Base-by-base conservation (phyloP, 345 rosid genomes). In the Eutrema heterophyllum region DNA sequence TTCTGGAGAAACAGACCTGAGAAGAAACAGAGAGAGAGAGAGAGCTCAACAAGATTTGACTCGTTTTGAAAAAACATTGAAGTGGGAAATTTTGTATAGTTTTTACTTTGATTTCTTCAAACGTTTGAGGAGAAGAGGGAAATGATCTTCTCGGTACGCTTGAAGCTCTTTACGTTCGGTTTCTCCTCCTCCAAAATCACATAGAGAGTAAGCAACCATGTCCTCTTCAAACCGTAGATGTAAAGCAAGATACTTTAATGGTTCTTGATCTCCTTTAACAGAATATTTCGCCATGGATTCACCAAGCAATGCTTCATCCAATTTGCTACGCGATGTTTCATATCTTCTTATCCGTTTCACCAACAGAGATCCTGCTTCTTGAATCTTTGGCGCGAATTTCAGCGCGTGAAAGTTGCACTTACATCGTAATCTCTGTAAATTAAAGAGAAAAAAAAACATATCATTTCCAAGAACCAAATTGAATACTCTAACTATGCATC, bases 221-320 rank as follows among this genome's bases (percentile, higher is more conserved):
- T 95, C 99, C 77, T 79, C 90, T 82, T 95, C 97, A 70, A 91
- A 95, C 76, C 97, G 84, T 79, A 95, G 74, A 77, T 95, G 99
- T 56, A 94, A 78, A 58, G 97, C 97, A 69, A 94, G 93, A 68
- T 87, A 94, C 74, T 63, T 85, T 1, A 82, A 70, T 36, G 80
- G 76, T 15, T 81, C 78, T 70, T 51, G 75, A 33, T 72, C 72
- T 66, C 52, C 65, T 74, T 61, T 72, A 4, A 74, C 73, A 15
- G 80, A 56, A 61, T n/a, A 36, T n/a, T 55, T 59, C 1, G 71
- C 82, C 48, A 82, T 74, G 64, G 78, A 85, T 62, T 81, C 82
- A 49, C 93, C 95, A 3, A 91, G 87, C 66, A 91, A 77, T 67
- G 88, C 86, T 73, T 83, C 83, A 65, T 94, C 96, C 50, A 88